A percentile compares a stretch with the other conserved stretches of the same genome.
Conservation (phyloP, 2,329 filamentous ascomycete species). For the Huntiella bhutanensis region DNA sequence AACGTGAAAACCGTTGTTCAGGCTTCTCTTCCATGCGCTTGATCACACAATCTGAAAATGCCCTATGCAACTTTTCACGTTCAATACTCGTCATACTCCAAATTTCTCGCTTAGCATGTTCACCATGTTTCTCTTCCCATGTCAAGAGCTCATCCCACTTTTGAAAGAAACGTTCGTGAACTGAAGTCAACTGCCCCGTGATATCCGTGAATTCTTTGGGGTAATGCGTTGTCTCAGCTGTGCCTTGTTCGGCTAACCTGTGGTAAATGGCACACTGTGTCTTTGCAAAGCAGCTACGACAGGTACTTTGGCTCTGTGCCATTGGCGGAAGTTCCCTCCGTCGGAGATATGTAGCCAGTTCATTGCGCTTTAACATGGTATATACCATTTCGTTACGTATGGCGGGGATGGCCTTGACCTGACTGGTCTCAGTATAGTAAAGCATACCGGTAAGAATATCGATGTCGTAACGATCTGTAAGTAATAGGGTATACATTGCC, state of each 20-base stretch:
- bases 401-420: conserved; percentile 67
- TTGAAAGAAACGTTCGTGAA: conserved; percentile 66
- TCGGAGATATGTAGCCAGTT: conserved; percentile 67
- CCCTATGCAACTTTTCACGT: conserved; percentile 72
- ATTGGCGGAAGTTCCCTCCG: conserved; percentile 72
- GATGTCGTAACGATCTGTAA: conserved; percentile 90
- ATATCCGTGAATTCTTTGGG: conserved; percentile 66
- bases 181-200: conserved; percentile 55
- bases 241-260: conserved; percentile 68
- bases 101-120: conserved; percentile 71
- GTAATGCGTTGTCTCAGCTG: conserved; percentile 63
- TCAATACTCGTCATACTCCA: conserved; percentile 92
- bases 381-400: conserved; percentile 77
- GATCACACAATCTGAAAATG: conserved; percentile 75
- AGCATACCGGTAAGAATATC: conserved; percentile 77
- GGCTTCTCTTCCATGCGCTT: conserved; percentile 31
- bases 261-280: conserved; percentile 85
- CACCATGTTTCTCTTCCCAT: conserved; percentile 80
- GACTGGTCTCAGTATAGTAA: conserved; percentile 86
- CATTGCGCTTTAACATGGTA: conserved; percentile 92
- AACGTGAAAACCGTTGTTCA: conserved; percentile 75
- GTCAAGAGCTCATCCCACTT: conserved; percentile 91
- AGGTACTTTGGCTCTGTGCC: conserved; percentile 64
- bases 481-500: conserved; percentile 74
- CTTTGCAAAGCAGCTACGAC: conserved; percentile 78